Base-by-base conservation (phyloP, 2,329 filamentous ascomycete species). In the Sporothrix pseudoabietina region DNA sequence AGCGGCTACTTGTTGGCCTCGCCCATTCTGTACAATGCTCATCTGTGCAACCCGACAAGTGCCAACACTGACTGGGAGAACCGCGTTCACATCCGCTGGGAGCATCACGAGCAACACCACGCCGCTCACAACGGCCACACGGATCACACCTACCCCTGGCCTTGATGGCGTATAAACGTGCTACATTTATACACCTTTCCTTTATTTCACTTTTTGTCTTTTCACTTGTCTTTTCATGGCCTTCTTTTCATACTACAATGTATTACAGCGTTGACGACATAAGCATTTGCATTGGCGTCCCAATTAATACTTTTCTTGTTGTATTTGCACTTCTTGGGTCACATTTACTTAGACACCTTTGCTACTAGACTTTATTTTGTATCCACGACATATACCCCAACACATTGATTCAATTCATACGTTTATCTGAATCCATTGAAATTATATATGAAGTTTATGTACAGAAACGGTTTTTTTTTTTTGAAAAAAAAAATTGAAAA, bases 31-130 rank as follows among this genome's bases (percentile, higher is more conserved):
- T 71, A 70, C 65, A 52, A 73, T n/a, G 54, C 69, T 30, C 54
- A 32, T 10, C 61, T 73, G 22, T 73, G 72, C 57, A 69, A 55
- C 55, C 65, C 65, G 32, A 49, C 22, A 14, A 71, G 16, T 26
- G 26, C 52, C 52, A 32, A 69, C 49, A 49, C 35, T 4, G 72
- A 70, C 72, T 73, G 72, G 72, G 72, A 73, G 59, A 68, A 59
- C 30, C 22, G 30, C 14, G 4, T 68, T 4, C 68, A 73, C 30
- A 68, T 61, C n/a, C 65, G 71, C 26, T 73, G 71, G 72, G 57
- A 70, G 2, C 61, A 66, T 30, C 39, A 41, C 22, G 52, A 69
- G 8, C 22, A 39, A 1, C 70, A 54, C 14, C 30, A 30, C 8
- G 7, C 9, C 30, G 30, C 1, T 3, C 9, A 52, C 4, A 1